These are phyloP conservation scores for Quercus robur DNA, from an alignment of 306 rosid genomes.

Conservation along the genomic window DNA sequence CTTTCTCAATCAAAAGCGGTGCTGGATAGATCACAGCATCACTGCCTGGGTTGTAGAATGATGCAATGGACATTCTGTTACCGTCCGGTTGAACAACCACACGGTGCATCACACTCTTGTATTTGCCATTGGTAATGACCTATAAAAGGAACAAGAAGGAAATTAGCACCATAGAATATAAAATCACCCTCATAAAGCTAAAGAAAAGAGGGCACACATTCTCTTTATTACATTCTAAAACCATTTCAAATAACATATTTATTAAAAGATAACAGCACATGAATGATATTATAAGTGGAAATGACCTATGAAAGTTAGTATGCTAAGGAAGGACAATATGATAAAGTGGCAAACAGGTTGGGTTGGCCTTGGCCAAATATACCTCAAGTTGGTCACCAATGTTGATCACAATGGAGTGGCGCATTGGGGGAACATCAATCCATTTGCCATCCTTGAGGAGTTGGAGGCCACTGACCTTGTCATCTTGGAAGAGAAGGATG, in stretches of 20 bases:
- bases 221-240: neutral
- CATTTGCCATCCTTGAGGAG: conserved; percentile 86
- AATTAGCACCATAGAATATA: neutral
- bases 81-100: conserved; percentile 78
- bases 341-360: too few species aligned
- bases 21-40: conserved; percentile 90
- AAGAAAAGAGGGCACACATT: too few species aligned
- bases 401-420: conserved; percentile 93
- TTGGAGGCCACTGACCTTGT: conserved; percentile 93
- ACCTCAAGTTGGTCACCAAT: conserved; percentile 99
- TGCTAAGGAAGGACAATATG: too few species aligned
- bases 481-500: conserved; percentile 90
- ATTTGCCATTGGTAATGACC: conserved; percentile 93
- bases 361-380: neutral
- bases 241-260: neutral
- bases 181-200: too few species aligned
- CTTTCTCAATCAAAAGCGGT: conserved; percentile 55
- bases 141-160: neutral
- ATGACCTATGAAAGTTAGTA: neutral
- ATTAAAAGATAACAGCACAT: neutral
- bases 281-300: neutral
- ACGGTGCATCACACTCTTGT: conserved; percentile 84
- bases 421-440: conserved; percentile 94
- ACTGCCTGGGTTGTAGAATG: conserved; percentile 89
- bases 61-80: conserved; percentile 85